phyloP scores from a whole-genome alignment of 768 basidiomycete genomes.

The Leccinum obscurum region DNA sequence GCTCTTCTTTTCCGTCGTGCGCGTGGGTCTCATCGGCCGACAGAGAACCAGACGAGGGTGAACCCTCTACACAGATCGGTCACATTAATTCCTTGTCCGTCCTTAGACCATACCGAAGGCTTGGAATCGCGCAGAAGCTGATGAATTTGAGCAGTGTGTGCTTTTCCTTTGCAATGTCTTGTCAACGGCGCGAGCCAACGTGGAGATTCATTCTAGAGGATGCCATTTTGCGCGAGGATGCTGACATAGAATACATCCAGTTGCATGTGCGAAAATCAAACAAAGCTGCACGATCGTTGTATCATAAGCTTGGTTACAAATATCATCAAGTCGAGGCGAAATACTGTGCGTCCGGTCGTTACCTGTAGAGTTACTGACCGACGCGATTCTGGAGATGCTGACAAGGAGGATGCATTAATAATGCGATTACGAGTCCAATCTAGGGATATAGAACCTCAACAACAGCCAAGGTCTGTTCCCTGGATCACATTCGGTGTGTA shows the following conservation, averaged over 20 bases:
- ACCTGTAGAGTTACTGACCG: neutral
- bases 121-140: slow-evolving; percentile 27
- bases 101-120: slow-evolving; percentile 30
- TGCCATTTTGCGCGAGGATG: slow-evolving; percentile 23
- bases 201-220: slow-evolving; percentile 18
- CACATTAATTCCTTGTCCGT: slow-evolving; percentile 32
- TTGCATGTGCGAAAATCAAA: slow-evolving; percentile 33
- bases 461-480: slow-evolving; percentile 16
- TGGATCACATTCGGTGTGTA: neutral
- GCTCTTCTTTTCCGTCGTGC: slow-evolving; percentile 14
- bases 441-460: neutral
- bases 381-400: slow-evolving; percentile 21
- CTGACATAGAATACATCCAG: slow-evolving; percentile 22
- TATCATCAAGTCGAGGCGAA: slow-evolving; percentile 12
- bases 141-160: slow-evolving; percentile 30
- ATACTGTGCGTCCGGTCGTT: slow-evolving; percentile 27
- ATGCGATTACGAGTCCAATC: slow-evolving; percentile 22
- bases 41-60: slow-evolving; percentile 27
- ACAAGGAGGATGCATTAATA: slow-evolving; percentile 26
- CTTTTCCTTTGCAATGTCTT: neutral
- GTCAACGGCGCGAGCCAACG: slow-evolving; percentile 1
- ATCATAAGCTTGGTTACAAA: slow-evolving; percentile 27
- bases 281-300: slow-evolving; percentile 23
- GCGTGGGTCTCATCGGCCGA: slow-evolving; percentile 4
- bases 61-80: slow-evolving; percentile 18